Base-by-base conservation (phyloP, 2,329 filamentous ascomycete genomes). In the Venturiaceae sp. region DNA sequence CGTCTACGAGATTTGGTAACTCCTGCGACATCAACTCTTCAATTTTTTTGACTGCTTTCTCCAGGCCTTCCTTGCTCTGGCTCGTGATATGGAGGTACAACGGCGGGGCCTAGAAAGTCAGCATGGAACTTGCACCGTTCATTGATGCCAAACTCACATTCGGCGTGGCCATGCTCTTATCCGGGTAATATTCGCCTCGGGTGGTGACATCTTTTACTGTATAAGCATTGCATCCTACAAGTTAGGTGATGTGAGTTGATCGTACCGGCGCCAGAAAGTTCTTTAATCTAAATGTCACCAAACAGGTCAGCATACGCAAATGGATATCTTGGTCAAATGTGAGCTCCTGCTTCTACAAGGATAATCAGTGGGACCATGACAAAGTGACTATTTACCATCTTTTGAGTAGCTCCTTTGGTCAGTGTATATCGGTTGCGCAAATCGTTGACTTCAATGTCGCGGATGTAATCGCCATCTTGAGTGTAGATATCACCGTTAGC, bases 221-320 rank as follows among this genome's bases (percentile, higher is more conserved):
- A 57, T 59, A 58, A 58, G 46, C 46, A 60, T 50, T 11, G 28
- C 23, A n/a, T 57, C 33, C 58, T 57, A 36, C 21, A 59, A 72
- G 72, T 73, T 72, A 57, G 64, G 70, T 62, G 78, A 84, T 65
- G 83, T 90, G 23, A 79, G 83, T 69, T 62, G 84, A 81, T 79
- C 92, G 86, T 99, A 99, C 94, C 94, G 82, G 94, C 92, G 83
- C 94, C 94, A 86, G 92, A 97, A 70, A 96, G 90, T 80, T 96
- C 92, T 87, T 96, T 95, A 70, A 99, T 99, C 94, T 99, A 92
- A 69, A 88, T 88, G 76, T 84, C 85, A 94, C 81, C 86, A 77
- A 77, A 77, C 81, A 86, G 84, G 92, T 96, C 85, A 97, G 92
- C 90, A 94, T 84, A 85, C 90, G 88, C 83, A 86, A 89, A 84